Percentiles rank a stretch among this genome's conserved stretches.
phyloP scores from a whole-genome alignment of 2,329 filamentous ascomycete genomes.

The Ophiostoma piceae region DNA sequence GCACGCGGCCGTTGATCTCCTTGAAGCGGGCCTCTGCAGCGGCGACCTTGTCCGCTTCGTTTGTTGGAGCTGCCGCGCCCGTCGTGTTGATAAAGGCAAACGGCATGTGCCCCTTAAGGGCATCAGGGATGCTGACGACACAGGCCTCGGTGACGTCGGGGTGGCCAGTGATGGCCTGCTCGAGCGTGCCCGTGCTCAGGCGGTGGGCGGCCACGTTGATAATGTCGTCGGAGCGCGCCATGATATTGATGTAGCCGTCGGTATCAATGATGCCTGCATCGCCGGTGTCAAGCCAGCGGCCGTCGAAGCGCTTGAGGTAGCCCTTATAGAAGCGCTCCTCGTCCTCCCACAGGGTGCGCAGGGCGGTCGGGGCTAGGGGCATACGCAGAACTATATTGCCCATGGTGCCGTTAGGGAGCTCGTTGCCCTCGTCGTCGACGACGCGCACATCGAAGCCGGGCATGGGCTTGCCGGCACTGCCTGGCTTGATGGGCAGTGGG shows the following conservation, averaged over 20 bases:
- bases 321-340: constrained; percentile 79
- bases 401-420: constrained; percentile 68
- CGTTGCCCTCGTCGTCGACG: constrained; percentile 72
- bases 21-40: constrained; percentile 32
- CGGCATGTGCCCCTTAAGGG: constrained; percentile 82
- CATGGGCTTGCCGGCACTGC: constrained; percentile 85
- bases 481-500: constrained; percentile 62
- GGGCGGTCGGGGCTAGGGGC: constrained; percentile 78
- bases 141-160: constrained; percentile 75
- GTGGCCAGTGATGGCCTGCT: constrained; percentile 83
- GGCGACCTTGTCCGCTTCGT: neutral
- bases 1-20: constrained; percentile 70
- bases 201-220: constrained; percentile 95
- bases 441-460: constrained; percentile 84
- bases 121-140: constrained; percentile 79
- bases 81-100: constrained; percentile 78
- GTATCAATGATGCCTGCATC: constrained; percentile 82
- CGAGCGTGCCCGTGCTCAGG: constrained; percentile 81
- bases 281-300: constrained; percentile 83
- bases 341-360: constrained; percentile 81
- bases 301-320: constrained; percentile 76
- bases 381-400: constrained; percentile 85
- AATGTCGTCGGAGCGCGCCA: constrained; percentile 70
- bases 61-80: constrained; percentile 22
- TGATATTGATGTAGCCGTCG: constrained; percentile 62